Percentiles rank a stretch among this genome's conserved stretches.
Evolutionary conservation across 2,329 filamentous ascomycete genomes (phyloP).

Genomic region (Claviceps pazoutovae): DNA sequence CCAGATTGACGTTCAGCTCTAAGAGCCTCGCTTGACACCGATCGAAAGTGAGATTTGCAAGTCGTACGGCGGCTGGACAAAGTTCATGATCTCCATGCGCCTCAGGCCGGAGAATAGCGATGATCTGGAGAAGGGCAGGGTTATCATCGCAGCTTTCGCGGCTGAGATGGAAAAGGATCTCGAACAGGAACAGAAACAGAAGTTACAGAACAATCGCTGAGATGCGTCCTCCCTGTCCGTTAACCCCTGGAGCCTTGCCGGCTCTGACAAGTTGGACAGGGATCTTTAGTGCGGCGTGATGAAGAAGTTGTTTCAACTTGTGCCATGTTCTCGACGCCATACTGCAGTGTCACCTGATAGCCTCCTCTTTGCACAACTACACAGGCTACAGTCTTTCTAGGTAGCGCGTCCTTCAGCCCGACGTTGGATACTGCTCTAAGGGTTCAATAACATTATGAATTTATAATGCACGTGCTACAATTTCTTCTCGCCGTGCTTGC

Average conservation of each 20-base stretch:
- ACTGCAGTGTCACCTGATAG: too few relatives aligned
- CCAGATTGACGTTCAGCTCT: neutral
- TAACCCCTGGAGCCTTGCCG: neutral
- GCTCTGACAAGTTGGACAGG: neutral
- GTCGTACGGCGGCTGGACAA: slow-evolving; percentile 4
- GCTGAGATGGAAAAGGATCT: neutral
- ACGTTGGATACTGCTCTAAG: too few relatives aligned
- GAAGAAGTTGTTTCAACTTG: too few relatives aligned
- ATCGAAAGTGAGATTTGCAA: neutral
- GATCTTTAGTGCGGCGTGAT: too few relatives aligned
- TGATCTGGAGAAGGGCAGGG: slow-evolving; percentile 1
- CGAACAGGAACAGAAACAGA: neutral
- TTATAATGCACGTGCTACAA: too few relatives aligned
- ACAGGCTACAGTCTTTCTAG: too few relatives aligned
- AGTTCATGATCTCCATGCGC: neutral
- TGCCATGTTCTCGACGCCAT: too few relatives aligned
- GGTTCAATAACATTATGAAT: too few relatives aligned
- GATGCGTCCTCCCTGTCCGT: neutral
- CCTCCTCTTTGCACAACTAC: too few relatives aligned
- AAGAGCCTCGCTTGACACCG: slow-evolving; percentile 2
- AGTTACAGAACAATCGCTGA: neutral
- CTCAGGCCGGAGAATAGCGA: slow-evolving; percentile 1
- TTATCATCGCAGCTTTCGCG: neutral
- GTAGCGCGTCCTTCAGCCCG: too few relatives aligned
- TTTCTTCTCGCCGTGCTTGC: neutral